Base-by-base conservation (phyloP, 2,329 filamentous ascomycete species). In the Aspergillus novofumigatus region DNA sequence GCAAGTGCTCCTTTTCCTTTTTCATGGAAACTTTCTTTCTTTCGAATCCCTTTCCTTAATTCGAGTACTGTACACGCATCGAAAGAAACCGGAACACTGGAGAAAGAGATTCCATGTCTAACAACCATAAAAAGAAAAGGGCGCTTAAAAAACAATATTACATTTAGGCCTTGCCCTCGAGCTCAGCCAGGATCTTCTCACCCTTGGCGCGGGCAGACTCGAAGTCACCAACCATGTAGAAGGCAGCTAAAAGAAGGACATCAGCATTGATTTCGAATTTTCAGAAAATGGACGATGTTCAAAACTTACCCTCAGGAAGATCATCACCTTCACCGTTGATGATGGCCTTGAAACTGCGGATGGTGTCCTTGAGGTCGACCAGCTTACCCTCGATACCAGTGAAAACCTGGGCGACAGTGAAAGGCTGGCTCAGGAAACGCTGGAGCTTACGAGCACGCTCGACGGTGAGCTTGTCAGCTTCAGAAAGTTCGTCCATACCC, bases 391-490 rank as follows among this genome's bases (percentile, higher is more conserved):
- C 90, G 78, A 97, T 97, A 86, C 86, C 86, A 70, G 80, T 83
- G 75, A 83, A 83, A 54, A 82, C 86, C 77, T 88, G 83, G 68
- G 86, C 86, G 72, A 88, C 94, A 71, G 94, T 94, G 87, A 99
- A 99, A 77, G 94, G 94, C 86, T 99, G 94, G 81, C 86, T 91
- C 85, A 99, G 85, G 92, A 99, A 99, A 89, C 92, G 90, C 86
- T 99, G 94, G 78, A 99, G 89, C 87, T 97, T 97, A 85, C 94
- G 93, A 80, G 94, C 94, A 88, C 94, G 94, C 89, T 99, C 94
- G 86, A 99, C 94, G 72, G 94, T 97, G 74, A 99, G 88, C 89
- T 99, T 97, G 81, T 99, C 94, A 73, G 90, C 90, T 86, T 97
- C 94, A 66, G 94, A 97, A 82, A 99, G 83, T 80, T 99, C 94